phyloP scores from a whole-genome alignment of 2,329 filamentous ascomycete genomes.

The Claviceps arundinis region DNA sequence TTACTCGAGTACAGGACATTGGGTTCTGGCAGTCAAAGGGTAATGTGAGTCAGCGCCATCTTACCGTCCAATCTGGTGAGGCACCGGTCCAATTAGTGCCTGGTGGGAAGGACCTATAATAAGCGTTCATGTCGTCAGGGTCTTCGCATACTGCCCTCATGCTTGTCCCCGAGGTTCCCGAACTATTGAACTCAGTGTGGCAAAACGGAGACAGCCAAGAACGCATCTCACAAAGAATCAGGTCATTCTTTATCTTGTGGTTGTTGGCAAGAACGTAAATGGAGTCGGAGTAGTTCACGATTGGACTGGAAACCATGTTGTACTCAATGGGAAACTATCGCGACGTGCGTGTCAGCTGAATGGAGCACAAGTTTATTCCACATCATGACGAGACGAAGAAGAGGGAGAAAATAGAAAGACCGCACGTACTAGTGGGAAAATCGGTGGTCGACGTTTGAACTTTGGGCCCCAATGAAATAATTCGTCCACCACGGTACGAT shows the following conservation, averaged over 20 bases:
- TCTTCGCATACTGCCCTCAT: constrained; percentile 52
- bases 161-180: constrained; percentile 41
- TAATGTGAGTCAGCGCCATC: not conserved
- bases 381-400: not conserved
- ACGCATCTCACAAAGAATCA: constrained; percentile 51
- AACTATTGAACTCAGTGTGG: constrained; percentile 46
- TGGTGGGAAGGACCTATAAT: constrained; percentile 28
- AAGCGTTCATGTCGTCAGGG: constrained; percentile 37
- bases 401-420: no score
- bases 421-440: constrained; percentile 17
- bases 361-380: not conserved
- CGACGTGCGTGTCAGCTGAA: not conserved
- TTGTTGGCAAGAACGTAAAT: constrained; percentile 54
- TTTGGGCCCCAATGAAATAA: constrained; percentile 53
- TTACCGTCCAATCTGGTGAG: constrained; percentile 35
- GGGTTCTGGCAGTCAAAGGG: not conserved
- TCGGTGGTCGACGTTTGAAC: constrained; percentile 36
- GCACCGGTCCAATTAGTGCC: constrained; percentile 19
- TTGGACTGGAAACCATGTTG: constrained; percentile 53
- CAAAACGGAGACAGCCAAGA: constrained; percentile 53
- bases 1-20: no score
- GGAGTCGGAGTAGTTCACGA: constrained; percentile 27
- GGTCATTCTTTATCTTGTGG: constrained; percentile 30
- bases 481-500: constrained; percentile 50
- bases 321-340: constrained; percentile 40